Base-by-base conservation (phyloP, 495 filamentous ascomycete genomes). In the Penicillium cinerascens region DNA sequence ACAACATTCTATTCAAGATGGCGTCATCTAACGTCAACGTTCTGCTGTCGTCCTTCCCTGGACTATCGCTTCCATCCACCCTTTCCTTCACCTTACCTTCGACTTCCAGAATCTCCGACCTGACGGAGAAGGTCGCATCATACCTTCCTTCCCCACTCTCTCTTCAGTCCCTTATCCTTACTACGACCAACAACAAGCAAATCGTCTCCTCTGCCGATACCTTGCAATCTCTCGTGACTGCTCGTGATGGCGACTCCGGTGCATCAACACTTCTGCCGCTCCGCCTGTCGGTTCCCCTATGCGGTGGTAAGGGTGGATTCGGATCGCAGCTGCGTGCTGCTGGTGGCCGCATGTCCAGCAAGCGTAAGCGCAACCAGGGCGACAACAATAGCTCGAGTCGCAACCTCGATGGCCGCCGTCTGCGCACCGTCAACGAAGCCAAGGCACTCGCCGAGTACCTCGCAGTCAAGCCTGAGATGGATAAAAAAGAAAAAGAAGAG, bases 381-480 rank as follows among this genome's bases (percentile, higher is more conserved):
- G 90, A 96, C 33, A 84, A 86, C 57, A 90, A 91, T 61, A 88
- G 83, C 26, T 96, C 91, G 7, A 95, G 85, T 60, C 84, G 93
- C 39, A 97, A 97, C 58, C 84, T 97, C 13, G 92, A 97, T 59
- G 93, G 93, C 0, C 86, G 95, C 8, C 82, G 93, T 33, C 70
- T 97, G 36, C 85, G 93, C 51, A 97, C 92, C 7, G 86, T 98
- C 36, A 92, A 86, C 47, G 92, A 97, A 61, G 93, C 95, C 16
- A 98, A 97, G 67, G 87, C 88, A 3, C 78, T 98, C 26, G 92
- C 95, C 0, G 92, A 97, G 66, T 97, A 95, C 64, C 79, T 97
- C 2, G 91, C 93, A 11, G 84, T 93, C 47, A 97, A 97, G 65
- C 93, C 95, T 0, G 93, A 96, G 50, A 96, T 97, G 91, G 93